phyloP scores from a whole-genome alignment of 306 rosid genomes.

The Vigna hirtella region DNA sequence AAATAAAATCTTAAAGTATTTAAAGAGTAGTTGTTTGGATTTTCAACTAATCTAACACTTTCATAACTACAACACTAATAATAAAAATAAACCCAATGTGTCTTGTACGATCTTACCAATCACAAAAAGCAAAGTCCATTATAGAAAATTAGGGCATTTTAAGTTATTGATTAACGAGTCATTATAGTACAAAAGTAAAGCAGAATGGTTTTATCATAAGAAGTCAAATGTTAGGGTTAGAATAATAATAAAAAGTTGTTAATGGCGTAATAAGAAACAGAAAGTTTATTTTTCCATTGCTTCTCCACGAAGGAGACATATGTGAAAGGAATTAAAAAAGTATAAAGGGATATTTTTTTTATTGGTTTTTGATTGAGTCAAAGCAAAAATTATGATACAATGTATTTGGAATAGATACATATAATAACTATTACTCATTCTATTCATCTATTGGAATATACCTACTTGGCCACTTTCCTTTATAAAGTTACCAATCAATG shows the following conservation, averaged over 20 bases:
- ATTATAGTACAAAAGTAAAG: no score
- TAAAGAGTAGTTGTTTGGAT: no score
- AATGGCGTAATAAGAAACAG: neutral
- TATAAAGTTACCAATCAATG: neutral
- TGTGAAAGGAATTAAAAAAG: neutral
- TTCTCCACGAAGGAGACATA: constrained; percentile 18
- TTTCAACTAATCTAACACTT: no score
- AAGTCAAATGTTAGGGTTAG: neutral
- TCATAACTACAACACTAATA: no score
- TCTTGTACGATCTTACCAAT: no score
- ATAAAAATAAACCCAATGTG: no score
- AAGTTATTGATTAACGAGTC: no score
- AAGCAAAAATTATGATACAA: neutral
- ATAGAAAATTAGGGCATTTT: no score
- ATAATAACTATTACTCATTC: neutral
- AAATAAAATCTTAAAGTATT: no score
- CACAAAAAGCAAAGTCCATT: no score
- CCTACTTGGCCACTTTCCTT: neutral
- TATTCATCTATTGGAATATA: constrained; percentile 2
- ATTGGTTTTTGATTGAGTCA: neutral
- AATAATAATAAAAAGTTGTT: neutral
- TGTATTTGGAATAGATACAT: neutral
- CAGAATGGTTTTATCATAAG: neutral
- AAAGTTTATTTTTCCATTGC: neutral
- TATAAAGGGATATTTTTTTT: neutral